Conservation (phyloP, 2,329 filamentous ascomycete genomes). For the Septoria petroselini region DNA sequence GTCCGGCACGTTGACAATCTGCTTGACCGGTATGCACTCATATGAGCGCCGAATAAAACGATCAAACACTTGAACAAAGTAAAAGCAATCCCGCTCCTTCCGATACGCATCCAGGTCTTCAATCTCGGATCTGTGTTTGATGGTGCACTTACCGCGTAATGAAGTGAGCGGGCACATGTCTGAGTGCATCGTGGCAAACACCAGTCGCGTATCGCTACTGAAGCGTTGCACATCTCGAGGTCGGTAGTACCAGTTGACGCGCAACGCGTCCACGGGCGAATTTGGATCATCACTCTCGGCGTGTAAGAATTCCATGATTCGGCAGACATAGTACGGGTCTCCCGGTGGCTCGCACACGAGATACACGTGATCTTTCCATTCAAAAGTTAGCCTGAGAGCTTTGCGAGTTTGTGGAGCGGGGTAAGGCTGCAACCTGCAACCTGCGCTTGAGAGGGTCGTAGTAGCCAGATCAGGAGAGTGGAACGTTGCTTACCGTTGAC, state of each 20-base stretch:
- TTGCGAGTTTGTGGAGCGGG: constrained; percentile 22
- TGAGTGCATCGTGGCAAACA: constrained; percentile 98
- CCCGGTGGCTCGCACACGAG: constrained; percentile 95
- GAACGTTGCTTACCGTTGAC: constrained; percentile 70
- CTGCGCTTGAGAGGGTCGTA: constrained; percentile 21
- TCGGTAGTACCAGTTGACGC: constrained; percentile 98
- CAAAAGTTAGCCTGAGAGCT: constrained; percentile 39
- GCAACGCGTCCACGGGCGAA: constrained; percentile 76
- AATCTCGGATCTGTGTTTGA: constrained; percentile 85
- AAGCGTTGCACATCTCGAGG: constrained; percentile 94
- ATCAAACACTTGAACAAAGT: constrained; percentile 97
- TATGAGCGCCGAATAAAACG: constrained; percentile 98
- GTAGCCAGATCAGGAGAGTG: constrained; percentile 17
- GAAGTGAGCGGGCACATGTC: constrained; percentile 91
- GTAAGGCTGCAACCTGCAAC: constrained; percentile 29
- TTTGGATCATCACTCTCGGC: constrained; percentile 65
- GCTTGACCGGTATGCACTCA: constrained; percentile 86
- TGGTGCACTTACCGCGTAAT: constrained; percentile 87
- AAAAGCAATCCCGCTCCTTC: constrained; percentile 82
- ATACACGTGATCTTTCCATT: constrained; percentile 75
- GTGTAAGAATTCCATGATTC: constrained; percentile 97
- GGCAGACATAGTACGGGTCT: constrained; percentile 94
- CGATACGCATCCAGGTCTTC: constrained; percentile 77
- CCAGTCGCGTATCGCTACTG: constrained; percentile 81
- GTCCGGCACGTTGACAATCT: constrained; percentile 93